Conservation (phyloP, 148 eudicot species). For the Bassia scoparia region DNA sequence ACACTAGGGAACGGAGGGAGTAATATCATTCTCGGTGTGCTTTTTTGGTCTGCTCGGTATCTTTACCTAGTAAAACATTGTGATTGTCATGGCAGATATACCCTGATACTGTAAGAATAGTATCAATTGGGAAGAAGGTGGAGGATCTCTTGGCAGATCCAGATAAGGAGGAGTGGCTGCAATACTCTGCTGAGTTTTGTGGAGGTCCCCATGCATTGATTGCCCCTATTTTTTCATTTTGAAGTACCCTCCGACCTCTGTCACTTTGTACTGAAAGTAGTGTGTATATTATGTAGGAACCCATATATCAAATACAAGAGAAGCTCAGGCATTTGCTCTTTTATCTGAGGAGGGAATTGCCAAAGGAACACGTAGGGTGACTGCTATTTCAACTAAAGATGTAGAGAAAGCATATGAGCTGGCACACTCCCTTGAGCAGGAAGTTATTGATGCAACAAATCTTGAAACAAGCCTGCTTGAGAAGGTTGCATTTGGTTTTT, state of each 20-base stretch:
- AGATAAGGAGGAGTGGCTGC: constrained; percentile 67
- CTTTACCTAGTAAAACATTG: constrained; percentile 3
- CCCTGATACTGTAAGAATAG: constrained; percentile 96
- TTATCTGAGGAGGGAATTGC: constrained; percentile 94
- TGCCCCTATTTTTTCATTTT: background rate
- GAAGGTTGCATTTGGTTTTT: constrained; percentile 44
- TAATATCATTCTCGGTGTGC: background rate
- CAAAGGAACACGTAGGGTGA: constrained; percentile 92
- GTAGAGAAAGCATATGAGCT: constrained; percentile 61
- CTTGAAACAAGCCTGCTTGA: constrained; percentile 62
- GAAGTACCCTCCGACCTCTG: background rate
- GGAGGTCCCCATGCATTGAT: constrained; percentile 52
- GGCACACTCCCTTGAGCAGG: constrained; percentile 67
- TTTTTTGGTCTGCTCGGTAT: background rate
- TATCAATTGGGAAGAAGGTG: constrained; percentile 75
- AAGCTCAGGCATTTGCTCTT: constrained; percentile 88
- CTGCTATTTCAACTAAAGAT: constrained; percentile 73
- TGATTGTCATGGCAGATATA: constrained; percentile 51
- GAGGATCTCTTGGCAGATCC: constrained; percentile 82
- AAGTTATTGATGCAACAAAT: constrained; percentile 65
- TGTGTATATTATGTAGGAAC: constrained; percentile 52
- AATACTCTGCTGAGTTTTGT: constrained; percentile 84
- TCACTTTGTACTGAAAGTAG: constrained; percentile 9
- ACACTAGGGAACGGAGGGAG: too few species aligned
- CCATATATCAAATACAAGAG: constrained; percentile 85